Percentiles rank a stretch among this genome's conserved stretches.
These are phyloP conservation scores for Houttuynia cordata DNA, from an alignment of 164 flowering plant species.

Conservation along the genomic window DNA sequence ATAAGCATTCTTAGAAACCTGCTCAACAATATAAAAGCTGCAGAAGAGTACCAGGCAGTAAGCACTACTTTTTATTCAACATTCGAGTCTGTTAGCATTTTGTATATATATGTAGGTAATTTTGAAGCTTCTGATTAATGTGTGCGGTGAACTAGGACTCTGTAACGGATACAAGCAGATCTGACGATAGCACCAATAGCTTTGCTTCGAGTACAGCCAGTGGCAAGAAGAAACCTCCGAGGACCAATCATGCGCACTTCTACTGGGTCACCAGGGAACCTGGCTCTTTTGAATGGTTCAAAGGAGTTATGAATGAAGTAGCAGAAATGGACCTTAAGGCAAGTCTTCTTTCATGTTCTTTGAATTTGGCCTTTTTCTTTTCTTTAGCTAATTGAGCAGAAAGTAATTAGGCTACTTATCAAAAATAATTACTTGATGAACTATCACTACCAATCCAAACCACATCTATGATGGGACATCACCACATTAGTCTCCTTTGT, in stretches of 20 bases:
- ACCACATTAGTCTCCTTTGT: too few species aligned
- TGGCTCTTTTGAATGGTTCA: conserved; percentile 97
- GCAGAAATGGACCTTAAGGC: conserved; percentile 88
- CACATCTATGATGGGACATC: too few species aligned
- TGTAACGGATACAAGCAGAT: conserved; percentile 48
- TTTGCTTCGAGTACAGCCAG: conserved; percentile 35
- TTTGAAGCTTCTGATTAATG: neutral
- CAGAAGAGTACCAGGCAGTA: conserved; percentile 59
- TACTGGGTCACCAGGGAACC: conserved; percentile 97
- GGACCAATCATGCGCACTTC: conserved; percentile 68
- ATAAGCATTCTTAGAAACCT: conserved; percentile 90
- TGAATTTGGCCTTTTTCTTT: neutral
- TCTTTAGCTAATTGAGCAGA: neutral
- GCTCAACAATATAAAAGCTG: conserved; percentile 41
- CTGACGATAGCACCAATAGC: conserved; percentile 64
- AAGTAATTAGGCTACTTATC: neutral
- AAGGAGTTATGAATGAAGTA: conserved; percentile 92
- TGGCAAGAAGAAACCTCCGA: conserved; percentile 43
- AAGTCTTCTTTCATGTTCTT: conserved; percentile 6
- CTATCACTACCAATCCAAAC: too few species aligned
- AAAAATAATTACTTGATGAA: neutral
- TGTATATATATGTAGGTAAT: too few species aligned
- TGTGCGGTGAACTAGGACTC: conserved; percentile 38
- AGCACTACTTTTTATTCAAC: neutral
- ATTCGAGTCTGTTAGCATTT: neutral